These are phyloP conservation scores for Aaosphaeria arxii DNA, from an alignment of 2,329 filamentous ascomycete genomes.

Conservation along the genomic window DNA sequence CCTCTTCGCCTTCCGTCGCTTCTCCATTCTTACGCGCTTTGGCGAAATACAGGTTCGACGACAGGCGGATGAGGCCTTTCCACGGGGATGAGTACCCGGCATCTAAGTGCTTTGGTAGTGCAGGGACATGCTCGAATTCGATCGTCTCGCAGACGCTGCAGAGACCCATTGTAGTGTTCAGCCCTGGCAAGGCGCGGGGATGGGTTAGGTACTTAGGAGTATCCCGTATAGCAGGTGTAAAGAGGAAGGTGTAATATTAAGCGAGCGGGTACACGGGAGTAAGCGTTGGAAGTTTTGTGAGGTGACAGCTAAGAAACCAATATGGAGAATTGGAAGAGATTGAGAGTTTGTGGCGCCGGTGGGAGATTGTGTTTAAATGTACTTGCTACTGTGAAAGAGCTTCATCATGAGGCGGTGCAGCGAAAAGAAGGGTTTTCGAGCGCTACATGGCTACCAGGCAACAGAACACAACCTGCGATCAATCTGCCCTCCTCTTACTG, in stretches of 20 bases:
- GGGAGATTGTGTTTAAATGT: too few relatives aligned
- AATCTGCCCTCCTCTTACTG: too few relatives aligned
- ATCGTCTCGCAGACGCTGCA: slow-evolving; percentile 3
- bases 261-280: background rate
- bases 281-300: background rate
- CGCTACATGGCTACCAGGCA: too few relatives aligned
- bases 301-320: background rate
- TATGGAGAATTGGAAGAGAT: background rate
- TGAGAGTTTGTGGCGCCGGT: background rate
- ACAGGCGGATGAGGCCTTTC: slow-evolving; percentile 1
- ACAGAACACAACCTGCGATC: too few relatives aligned
- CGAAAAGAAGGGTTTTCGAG: too few relatives aligned
- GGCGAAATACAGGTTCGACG: background rate
- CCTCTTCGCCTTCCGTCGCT: slow-evolving; percentile 1
- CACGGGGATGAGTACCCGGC: slow-evolving; percentile 1
- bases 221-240: background rate
- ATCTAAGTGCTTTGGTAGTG: slow-evolving; percentile 2
- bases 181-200: too few relatives aligned
- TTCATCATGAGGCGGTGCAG: too few relatives aligned
- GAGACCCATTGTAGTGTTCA: slow-evolving; percentile 1
- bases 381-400: too few relatives aligned
- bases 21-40: background rate
- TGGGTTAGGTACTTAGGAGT: background rate
- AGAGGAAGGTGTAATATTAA: background rate
- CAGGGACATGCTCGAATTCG: slow-evolving; percentile 5